Evolutionary conservation across 768 basidiomycete species (phyloP), one percentile per base, ranked within the genome.

Genomic region (Amanita polypyramis): DNA sequence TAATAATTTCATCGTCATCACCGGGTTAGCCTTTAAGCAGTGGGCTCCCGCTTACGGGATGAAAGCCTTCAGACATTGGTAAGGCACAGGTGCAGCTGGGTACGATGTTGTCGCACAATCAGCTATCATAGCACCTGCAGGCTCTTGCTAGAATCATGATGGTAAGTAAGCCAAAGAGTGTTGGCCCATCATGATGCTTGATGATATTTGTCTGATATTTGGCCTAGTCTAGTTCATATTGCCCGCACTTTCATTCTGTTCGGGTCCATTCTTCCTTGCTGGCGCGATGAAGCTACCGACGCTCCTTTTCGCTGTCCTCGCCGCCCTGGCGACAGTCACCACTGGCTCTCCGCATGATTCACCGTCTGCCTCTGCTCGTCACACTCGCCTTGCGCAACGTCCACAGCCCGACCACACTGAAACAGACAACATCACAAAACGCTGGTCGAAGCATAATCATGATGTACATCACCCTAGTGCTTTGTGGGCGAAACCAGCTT

Each of bases 241-340:
- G 27, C 34, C 11, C 4, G 10, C 36, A 15, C 23, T 7, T 32
- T 21, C 14, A 20, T 23, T 27, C 14, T 20, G 9, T 19, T 6
- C 12, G n/a, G n/a, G n/a, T 55, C 49, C 33, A 54, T 60, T n/a
- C 46, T 21, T 52, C 45, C 51, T 53, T 54, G 47, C 49, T 54
- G 4, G 44, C 25, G 52, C 51, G 8, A 77, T 78, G 76, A 75
- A 69, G 66, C 50, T 72, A 52, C 55, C 65, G 45, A 57, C 67
- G 53, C 58, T 72, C 32, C 27, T 69, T 34, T 49, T 72, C 42
- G 60, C 58, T 33, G 51, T 70, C 55, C 58, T 77, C 44, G 58
- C 70, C 51, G 57, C 69, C 36, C 50, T 61, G 42, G 47, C 63
- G 12, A 47, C 60, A 15, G 63, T 62, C 34, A 66, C 60, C 34